These are phyloP conservation scores for Aphanocladium album DNA, from an alignment of 2,329 filamentous ascomycete species.

Conservation along the genomic window DNA sequence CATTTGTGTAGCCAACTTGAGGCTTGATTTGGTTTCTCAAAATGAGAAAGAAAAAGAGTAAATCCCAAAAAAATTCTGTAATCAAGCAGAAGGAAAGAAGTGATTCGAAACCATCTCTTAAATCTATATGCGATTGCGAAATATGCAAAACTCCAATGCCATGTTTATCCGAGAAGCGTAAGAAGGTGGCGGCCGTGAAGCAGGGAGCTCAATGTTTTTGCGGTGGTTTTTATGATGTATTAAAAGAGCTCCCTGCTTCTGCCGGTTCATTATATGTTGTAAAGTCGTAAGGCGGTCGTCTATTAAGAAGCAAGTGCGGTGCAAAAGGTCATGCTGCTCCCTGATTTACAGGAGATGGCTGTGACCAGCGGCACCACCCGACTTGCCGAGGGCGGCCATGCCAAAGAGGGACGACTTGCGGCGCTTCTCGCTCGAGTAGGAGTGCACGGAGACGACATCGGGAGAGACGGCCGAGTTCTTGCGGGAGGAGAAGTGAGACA, in stretches of 20 bases:
- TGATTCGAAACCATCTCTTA: not conserved
- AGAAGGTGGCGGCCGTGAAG: not conserved
- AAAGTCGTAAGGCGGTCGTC: slow-evolving; percentile 5
- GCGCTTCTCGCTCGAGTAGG: slow-evolving; percentile 5
- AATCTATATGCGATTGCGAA: not conserved
- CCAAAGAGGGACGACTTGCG: slow-evolving; percentile 2
- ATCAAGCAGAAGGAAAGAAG: not conserved
- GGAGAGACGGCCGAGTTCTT: not conserved
- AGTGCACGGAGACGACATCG: not conserved
- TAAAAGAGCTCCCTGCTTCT: not conserved
- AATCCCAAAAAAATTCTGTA: not conserved
- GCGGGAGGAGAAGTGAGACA: not conserved
- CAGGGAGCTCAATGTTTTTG: not conserved
- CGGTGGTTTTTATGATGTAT: not conserved
- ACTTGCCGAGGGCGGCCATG: slow-evolving; percentile 5
- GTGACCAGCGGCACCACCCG: not conserved
- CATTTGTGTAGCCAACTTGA: slow-evolving; percentile 1
- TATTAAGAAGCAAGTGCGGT: not conserved
- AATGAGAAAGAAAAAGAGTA: not conserved
- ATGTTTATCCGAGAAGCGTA: slow-evolving; percentile 4
- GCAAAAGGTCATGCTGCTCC: not conserved
- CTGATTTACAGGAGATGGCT: not conserved
- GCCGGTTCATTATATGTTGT: slow-evolving; percentile 5
- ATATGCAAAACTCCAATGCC: slow-evolving; percentile 8
- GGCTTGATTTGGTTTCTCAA: not conserved